A percentile compares a stretch with the other conserved stretches of the same genome.
Conservation (phyloP, 331 rosid genomes). For the Saraca asoca region DNA sequence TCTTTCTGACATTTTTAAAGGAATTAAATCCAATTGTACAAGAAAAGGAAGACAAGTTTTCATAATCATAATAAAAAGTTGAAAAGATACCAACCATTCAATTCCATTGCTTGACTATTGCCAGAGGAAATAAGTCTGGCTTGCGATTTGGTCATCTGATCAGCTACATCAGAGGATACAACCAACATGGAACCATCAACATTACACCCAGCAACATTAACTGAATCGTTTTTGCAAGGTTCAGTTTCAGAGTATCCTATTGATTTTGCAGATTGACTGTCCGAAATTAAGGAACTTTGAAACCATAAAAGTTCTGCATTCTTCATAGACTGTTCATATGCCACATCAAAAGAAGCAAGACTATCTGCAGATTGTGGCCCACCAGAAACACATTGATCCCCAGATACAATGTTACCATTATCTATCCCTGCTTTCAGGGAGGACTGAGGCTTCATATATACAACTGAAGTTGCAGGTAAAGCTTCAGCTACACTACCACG, state of each 20-base stretch:
- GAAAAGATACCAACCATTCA: slow-evolving; percentile 55
- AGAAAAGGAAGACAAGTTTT: slow-evolving; percentile 21
- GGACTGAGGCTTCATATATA: not conserved
- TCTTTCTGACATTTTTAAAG: too few relatives aligned
- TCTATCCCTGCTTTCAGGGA: not conserved
- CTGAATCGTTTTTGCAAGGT: slow-evolving; percentile 35
- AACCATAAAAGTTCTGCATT: slow-evolving; percentile 29
- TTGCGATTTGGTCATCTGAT: slow-evolving; percentile 16
- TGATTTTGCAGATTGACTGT: slow-evolving; percentile 36
- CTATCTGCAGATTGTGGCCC: not conserved
- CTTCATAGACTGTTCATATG: slow-evolving; percentile 29
- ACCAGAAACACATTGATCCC: not conserved
- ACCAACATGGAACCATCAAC: slow-evolving; percentile 33
- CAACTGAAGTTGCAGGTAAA: not conserved
- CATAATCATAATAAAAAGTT: not conserved
- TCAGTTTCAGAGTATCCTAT: slow-evolving; percentile 32
- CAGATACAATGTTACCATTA: not conserved
- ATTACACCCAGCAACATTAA: slow-evolving; percentile 25
- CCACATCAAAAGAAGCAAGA: not conserved
- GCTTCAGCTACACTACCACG: not conserved
- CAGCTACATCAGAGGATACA: slow-evolving; percentile 29
- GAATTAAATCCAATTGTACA: too few relatives aligned
- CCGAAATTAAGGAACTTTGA: slow-evolving; percentile 35
- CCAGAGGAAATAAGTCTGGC: not conserved
- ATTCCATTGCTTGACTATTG: slow-evolving; percentile 31